phyloP scores from a whole-genome alignment of 1,284 basidiomycete species.

The Moesziomyces globuligerus region DNA sequence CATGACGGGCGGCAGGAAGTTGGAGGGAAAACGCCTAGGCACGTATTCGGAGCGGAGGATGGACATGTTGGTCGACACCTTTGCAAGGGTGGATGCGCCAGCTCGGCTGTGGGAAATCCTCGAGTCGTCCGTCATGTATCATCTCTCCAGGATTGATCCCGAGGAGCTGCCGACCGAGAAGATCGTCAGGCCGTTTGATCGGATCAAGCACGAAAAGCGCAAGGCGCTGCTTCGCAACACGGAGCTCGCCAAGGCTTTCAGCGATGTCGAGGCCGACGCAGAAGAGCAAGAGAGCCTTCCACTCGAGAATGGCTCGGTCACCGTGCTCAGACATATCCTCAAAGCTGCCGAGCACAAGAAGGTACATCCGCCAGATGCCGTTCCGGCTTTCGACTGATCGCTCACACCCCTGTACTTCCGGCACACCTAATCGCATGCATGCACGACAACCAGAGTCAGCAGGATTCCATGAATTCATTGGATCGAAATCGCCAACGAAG shows the following conservation, averaged over 20 bases:
- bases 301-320: conserved; percentile 27
- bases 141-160: conserved; percentile 16
- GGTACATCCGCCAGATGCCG: too few species aligned
- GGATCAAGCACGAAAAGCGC: conserved; percentile 9
- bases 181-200: conserved; percentile 9
- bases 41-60: conserved; percentile 14
- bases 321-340: conserved; percentile 30
- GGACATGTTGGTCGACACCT: conserved; percentile 6
- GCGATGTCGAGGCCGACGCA: not conserved
- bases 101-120: conserved; percentile 23
- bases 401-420: too few species aligned
- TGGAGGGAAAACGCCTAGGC: conserved; percentile 1
- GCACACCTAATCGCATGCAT: too few species aligned
- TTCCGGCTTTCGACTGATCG: too few species aligned
- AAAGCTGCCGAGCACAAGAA: not conserved
- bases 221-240: conserved; percentile 8
- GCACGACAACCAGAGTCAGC: too few species aligned
- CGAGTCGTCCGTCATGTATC: conserved; percentile 14
- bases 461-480: too few species aligned
- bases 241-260: not conserved
- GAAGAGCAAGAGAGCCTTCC: not conserved
- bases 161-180: conserved; percentile 11
- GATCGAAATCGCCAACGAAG: too few species aligned
- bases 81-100: conserved; percentile 9
- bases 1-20: conserved; percentile 15